Base-by-base conservation (phyloP, 2,329 filamentous ascomycete species). In the Paraphaeosphaeria sporulosa region DNA sequence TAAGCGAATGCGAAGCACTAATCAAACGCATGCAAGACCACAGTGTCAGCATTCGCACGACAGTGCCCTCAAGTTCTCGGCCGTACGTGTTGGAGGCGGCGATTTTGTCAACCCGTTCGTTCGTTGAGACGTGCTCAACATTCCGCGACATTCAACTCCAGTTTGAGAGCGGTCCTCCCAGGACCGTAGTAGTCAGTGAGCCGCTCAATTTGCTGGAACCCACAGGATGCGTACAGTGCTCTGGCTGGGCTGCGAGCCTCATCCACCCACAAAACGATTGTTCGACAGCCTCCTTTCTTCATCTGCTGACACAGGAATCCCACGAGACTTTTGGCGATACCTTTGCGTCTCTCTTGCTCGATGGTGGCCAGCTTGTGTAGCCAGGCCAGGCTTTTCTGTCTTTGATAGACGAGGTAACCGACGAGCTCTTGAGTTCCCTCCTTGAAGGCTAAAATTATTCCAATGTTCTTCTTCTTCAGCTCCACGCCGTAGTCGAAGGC, bases 401-500 rank as follows among this genome's bases (percentile, higher is more conserved):
- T 77, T 46, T 82, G 76, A 62, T 79, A 82, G 55, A 84, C 78
- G 21, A 80, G 74, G 68, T 85, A 86, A 42, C 79, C 83, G 55
- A 80, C 72, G 30, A 83, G 58, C 48, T 68, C 69, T 17, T 60
- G 55, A 8, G 64, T 62, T 27, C 54, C 61, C 53, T 64, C 53
- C 58, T 59, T 66, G 17, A 74, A 57, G 15, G 65, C 70, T 19
- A 79, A 79, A 36, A 81, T 64, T 17, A 84, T 71, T 48, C 76
- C 76, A 50, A 80, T 82, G 62, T 83, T 84, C 32, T 81, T 80
- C 65, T 84, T 85, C 65, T 79, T 81, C 17, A 85, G 70, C 57
- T 83, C 81, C 12, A 76, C 69, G 27, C 76, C 74, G 63, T 85
- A 85, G 43, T 79, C 69, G 62, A 85, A 81, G n/a, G 76, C 78